Evolutionary conservation across 2,329 filamentous ascomycete species (phyloP).

Genomic region (Verticillium tricorpus): DNA sequence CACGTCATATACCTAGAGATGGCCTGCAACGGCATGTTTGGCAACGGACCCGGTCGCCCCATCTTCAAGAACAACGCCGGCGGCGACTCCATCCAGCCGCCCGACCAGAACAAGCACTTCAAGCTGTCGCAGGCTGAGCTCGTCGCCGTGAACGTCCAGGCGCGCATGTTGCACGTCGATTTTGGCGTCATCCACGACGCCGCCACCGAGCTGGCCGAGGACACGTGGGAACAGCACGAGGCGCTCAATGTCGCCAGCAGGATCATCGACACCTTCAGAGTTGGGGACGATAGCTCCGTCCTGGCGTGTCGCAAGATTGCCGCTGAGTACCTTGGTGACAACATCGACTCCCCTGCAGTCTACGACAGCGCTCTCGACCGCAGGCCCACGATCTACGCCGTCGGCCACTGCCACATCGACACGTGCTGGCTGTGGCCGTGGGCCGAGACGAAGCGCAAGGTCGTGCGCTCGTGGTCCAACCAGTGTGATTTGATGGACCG

Average conservation of each 20-base stretch:
- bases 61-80: conserved; percentile 29
- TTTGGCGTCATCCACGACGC: conserved; percentile 64
- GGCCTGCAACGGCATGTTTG: conserved; percentile 69
- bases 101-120: conserved; percentile 53
- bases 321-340: conserved; percentile 53
- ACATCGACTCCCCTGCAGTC: conserved; percentile 54
- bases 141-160: conserved; percentile 57
- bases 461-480: conserved; percentile 65
- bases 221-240: conserved; percentile 59
- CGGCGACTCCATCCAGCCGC: conserved; percentile 60
- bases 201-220: conserved; percentile 59
- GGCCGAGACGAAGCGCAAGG: conserved; percentile 65
- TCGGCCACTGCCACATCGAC: conserved; percentile 67
- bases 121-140: conserved; percentile 54
- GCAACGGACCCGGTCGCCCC: conserved; percentile 23
- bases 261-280: conserved; percentile 63
- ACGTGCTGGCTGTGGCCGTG: conserved; percentile 70
- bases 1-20: conserved; percentile 65
- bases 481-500: conserved; percentile 65
- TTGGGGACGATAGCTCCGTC: conserved; percentile 52
- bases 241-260: conserved; percentile 57
- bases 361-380: conserved; percentile 45
- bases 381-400: conserved; percentile 52
- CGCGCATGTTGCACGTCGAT: conserved; percentile 56
- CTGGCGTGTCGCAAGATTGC: conserved; percentile 53